Conservation (phyloP, 1,139 yeast species). For the Protomyces gravidus region DNA sequence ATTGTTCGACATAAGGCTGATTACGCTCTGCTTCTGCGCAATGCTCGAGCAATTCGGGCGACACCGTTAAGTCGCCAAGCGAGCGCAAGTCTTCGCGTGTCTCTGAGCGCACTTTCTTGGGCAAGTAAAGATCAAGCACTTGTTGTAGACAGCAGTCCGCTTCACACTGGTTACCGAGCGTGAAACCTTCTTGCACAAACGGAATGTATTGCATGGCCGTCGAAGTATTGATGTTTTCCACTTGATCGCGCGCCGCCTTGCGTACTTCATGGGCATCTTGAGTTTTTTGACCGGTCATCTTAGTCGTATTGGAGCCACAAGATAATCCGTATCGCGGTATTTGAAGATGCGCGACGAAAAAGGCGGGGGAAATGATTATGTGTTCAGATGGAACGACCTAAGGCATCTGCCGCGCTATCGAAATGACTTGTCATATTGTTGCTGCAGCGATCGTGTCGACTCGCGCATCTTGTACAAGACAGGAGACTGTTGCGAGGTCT, state of each 20-base stretch:
- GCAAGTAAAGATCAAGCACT: neutral
- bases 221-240: neutral
- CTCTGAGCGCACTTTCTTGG: neutral
- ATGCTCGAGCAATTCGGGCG: conserved; percentile 37
- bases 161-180: neutral
- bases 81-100: conserved; percentile 32
- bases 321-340: too few relatives aligned
- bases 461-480: conserved; percentile 5
- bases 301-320: too few relatives aligned
- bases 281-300: neutral
- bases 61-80: conserved; percentile 37
- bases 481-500: neutral
- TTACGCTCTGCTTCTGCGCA: conserved; percentile 39
- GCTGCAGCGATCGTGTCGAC: neutral
- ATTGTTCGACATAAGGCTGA: conserved; percentile 37
- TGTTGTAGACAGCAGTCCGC: neutral
- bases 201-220: neutral
- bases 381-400: neutral
- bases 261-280: neutral
- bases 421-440: neutral
- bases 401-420: neutral
- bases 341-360: too few relatives aligned
- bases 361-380: too few relatives aligned
- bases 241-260: neutral
- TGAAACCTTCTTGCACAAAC: neutral